These are phyloP conservation scores for Lotus japonicus DNA, from an alignment of 306 rosid genomes.

Conservation along the genomic window DNA sequence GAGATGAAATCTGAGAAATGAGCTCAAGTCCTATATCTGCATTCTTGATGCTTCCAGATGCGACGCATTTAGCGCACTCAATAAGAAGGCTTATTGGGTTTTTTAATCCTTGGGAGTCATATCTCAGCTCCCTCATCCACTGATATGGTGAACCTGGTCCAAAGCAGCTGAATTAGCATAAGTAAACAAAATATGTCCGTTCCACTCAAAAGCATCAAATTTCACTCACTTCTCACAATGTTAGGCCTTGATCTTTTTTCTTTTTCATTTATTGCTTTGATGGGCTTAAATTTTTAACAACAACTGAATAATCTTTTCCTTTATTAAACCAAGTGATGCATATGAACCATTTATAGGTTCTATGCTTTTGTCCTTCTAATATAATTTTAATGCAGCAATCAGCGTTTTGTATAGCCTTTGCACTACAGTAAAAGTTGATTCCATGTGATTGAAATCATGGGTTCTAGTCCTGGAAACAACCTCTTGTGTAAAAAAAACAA, in stretches of 20 bases:
- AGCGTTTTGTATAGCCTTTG: not conserved
- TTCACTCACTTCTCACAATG: not conserved
- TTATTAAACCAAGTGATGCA: not conserved
- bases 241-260: not conserved
- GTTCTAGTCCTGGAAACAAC: too few species aligned
- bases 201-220: not conserved
- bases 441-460: too few species aligned
- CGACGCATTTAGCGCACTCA: conserved; percentile 64
- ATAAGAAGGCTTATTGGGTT: conserved; percentile 50
- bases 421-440: too few species aligned
- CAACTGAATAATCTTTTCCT: not conserved
- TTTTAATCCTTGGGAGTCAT: conserved; percentile 47
- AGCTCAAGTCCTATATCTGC: conserved; percentile 66
- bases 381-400: not conserved
- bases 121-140: conserved; percentile 45
- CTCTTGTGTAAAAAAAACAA: too few species aligned
- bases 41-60: conserved; percentile 61
- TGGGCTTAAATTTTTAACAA: not conserved
- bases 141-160: conserved; percentile 55
- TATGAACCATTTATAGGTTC: not conserved
- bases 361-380: not conserved
- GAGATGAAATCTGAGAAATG: conserved; percentile 61
- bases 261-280: not conserved
- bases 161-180: conserved; percentile 19
- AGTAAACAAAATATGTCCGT: conserved; percentile 23